These are phyloP conservation scores for Brassica cretica DNA, from an alignment of 345 rosid genomes.

Conservation along the genomic window DNA sequence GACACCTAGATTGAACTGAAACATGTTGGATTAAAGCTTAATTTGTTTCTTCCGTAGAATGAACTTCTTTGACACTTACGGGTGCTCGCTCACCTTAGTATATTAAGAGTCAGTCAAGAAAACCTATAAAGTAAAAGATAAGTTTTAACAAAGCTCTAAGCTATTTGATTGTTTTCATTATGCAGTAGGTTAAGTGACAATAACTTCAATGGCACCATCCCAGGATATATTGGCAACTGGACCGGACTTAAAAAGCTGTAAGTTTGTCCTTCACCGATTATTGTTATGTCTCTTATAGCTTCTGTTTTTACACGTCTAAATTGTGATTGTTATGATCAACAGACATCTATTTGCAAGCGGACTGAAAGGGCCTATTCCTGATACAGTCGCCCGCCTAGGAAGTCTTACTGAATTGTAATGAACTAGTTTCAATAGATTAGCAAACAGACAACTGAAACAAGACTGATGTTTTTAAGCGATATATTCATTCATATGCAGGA, in stretches of 20 bases:
- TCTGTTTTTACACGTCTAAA: not conserved
- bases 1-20: too few relatives aligned
- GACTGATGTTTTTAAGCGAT: not conserved
- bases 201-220: conserved; percentile 65
- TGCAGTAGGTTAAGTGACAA: conserved; percentile 74
- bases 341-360: conserved; percentile 52
- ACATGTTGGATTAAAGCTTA: too few relatives aligned
- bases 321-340: not conserved
- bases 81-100: too few relatives aligned
- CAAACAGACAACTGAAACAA: not conserved
- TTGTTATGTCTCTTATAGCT: not conserved
- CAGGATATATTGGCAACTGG: conserved; percentile 62
- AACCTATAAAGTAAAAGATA: not conserved
- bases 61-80: too few relatives aligned
- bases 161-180: not conserved
- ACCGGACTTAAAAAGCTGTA: conserved; percentile 55
- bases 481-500: conserved; percentile 38
- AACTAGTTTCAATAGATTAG: not conserved
- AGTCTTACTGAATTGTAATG: conserved; percentile 43
- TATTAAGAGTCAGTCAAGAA: not conserved
- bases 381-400: conserved; percentile 38
- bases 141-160: not conserved
- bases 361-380: conserved; percentile 50
- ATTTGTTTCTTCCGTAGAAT: too few relatives aligned
- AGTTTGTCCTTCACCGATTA: conserved; percentile 27